Conservation (phyloP, 495 filamentous ascomycete genomes). For the Aspergillus mulundensis region DNA sequence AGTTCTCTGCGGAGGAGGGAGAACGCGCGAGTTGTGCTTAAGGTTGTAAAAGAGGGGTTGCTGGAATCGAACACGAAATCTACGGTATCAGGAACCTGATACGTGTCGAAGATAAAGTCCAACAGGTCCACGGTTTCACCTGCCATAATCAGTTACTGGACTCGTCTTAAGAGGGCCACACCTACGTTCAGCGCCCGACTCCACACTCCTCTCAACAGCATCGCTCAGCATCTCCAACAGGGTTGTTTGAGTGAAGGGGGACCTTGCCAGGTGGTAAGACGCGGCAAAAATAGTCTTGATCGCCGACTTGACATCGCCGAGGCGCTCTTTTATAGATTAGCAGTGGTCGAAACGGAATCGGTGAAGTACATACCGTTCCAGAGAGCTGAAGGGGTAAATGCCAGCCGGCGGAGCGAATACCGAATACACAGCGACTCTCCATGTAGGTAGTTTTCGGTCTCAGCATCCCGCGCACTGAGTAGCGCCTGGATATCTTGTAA, state of each 20-base stretch:
- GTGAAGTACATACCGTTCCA: conserved; percentile 32
- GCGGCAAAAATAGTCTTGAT: conserved; percentile 26
- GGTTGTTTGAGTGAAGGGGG: conserved; percentile 37
- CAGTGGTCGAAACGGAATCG: neutral
- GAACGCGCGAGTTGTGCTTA: conserved; percentile 33
- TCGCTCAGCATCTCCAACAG: conserved; percentile 44
- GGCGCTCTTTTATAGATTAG: conserved; percentile 21
- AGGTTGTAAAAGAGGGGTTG: conserved; percentile 27
- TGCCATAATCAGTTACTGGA: conserved; percentile 9
- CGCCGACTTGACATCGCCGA: conserved; percentile 24
- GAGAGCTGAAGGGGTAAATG: conserved; percentile 27
- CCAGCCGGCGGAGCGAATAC: conserved; percentile 42
- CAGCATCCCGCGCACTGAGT: conserved; percentile 30
- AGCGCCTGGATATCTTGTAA: conserved; percentile 45
- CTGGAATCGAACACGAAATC: conserved; percentile 29
- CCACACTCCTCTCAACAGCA: conserved; percentile 30
- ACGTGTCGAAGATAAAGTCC: conserved; percentile 24
- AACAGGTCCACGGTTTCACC: conserved; percentile 22
- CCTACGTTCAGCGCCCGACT: conserved; percentile 29
- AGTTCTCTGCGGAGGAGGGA: conserved; percentile 40
- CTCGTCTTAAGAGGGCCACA: neutral
- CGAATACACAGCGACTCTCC: conserved; percentile 51
- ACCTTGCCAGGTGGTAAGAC: conserved; percentile 29
- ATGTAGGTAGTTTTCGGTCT: conserved; percentile 61
- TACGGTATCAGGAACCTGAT: conserved; percentile 28